Evolutionary conservation across 2,329 filamentous ascomycete genomes (phyloP), one percentile per base, ranked within the genome.

Genomic region (Stenocarpella maydis): DNA sequence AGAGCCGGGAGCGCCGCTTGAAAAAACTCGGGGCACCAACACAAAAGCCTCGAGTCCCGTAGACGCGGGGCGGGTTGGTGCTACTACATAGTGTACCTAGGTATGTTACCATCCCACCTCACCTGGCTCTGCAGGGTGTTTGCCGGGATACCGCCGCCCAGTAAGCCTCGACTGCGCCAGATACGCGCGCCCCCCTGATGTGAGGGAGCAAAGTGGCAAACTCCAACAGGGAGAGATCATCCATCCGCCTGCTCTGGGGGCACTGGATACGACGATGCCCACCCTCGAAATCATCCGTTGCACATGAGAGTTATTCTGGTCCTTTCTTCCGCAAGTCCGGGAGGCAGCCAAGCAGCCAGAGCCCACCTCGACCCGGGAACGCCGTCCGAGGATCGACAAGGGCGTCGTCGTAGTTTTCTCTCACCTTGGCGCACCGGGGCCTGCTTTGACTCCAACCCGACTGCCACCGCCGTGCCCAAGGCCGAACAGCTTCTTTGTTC

Each of bases 331-430:
- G 58, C 28, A 49, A 43, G 43, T 15, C 65, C 65, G 52, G 65
- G 65, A 67, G 65, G 65, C 28, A 58, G 65, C 65, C 65, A 39
- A 21, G 52, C 21, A 47, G 17, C n/a, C n/a, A n/a, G n/a, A n/a
- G n/a, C 49, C 21, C 52, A 54, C 52, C 31, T 37, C 26, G 39
- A 28, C 5, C 50, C 49, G 50, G 64, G 52, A n/a, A 49, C 19
- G 15, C 65, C 43, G 54, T 41, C 54, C 39, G 52, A 67, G 6
- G 52, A 67, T 58, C 65, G 52, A 31, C 65, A 41, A 47, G n/a
- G 64, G 43, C 28, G 52, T 55, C 52, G 64, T 65, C 45, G 37
- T 4, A 8, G 31, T 31, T 34, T 66, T 34, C 50, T 55, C 28
- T 39, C 50, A 26, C 15, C 64, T 67, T 67, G 64, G 39, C 64